Evolutionary conservation across 2,329 filamentous ascomycete species (phyloP), one percentile per base, ranked within the genome.

Genomic region (Verticillium tricorpus): DNA sequence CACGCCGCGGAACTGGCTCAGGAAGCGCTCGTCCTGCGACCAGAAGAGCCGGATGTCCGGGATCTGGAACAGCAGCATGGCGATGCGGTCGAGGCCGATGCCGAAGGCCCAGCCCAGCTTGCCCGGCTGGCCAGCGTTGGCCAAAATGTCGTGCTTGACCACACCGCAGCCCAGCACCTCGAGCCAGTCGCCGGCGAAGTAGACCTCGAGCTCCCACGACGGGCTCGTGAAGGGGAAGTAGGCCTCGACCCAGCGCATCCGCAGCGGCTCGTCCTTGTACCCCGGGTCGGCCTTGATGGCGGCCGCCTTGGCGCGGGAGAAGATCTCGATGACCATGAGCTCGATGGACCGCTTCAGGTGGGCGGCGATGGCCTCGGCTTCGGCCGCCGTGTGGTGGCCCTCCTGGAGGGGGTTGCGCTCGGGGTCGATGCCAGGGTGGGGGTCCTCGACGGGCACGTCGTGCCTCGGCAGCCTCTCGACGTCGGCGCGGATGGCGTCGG

Each of bases 211-310:
- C 74, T 99, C 95, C 91, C 92, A 99, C 7, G 90, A 95, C 0
- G 95, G 95, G 62, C 89, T 93, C 0, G 95, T 99, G 74, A 98
- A 98, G 45, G 95, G 95, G 77, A 99, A 99, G 77, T 95, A 98
- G 1, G 95, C 93, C 75, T 97, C 94, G 8, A 98, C 89, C 95
- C 95, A 99, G 67, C 95, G 87, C 70, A 97, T 88, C 68, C 87
- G 89, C 45, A 98, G 80, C 5, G 93, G 92, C 70, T 96, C 90
- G 58, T 86, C 81, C 22, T 78, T 73, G 66, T 78, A 80, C 60
- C 78, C 69, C 5, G 80, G 78, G 58, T 84, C 80, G 5, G 79
- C 78, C 62, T 78, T 79, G 17, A 81, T 76, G 7, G 87, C 85
- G 5, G 89, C 91, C 58, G 82, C 81, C 71, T 87, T 88, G 7